Percentiles rank a stretch among this genome's conserved stretches.
phyloP scores from a whole-genome alignment of 2,329 filamentous ascomycete genomes.

The Ascomycota sp. region DNA sequence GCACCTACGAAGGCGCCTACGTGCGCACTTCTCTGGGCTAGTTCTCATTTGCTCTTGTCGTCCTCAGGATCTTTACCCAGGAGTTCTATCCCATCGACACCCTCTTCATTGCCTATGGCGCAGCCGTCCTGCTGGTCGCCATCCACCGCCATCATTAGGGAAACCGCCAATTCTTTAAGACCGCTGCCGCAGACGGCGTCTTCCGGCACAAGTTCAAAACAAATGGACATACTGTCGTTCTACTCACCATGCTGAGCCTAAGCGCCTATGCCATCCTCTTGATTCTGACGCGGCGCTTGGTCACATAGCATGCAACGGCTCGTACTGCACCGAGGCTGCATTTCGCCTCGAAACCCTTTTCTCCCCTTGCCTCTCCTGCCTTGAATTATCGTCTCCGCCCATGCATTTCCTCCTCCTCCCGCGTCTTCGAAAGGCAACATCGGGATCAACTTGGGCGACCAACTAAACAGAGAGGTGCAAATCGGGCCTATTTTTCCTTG shows the following conservation, averaged over 20 bases:
- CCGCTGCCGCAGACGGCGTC: slow-evolving; percentile 11
- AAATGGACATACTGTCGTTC: slow-evolving; percentile 39
- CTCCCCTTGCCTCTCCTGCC: too few relatives aligned
- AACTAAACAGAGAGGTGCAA: too few relatives aligned
- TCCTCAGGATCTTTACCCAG: slow-evolving; percentile 78
- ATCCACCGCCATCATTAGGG: slow-evolving; percentile 77
- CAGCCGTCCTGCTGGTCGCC: slow-evolving; percentile 63
- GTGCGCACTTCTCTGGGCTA: slow-evolving; percentile 85
- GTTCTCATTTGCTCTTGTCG: slow-evolving; percentile 85
- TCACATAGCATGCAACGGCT: slow-evolving; percentile 4
- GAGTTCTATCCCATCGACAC: slow-evolving; percentile 98
- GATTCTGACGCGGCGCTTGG: slow-evolving; percentile 30
- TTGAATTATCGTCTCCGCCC: too few relatives aligned
- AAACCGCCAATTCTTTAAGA: slow-evolving; percentile 77
- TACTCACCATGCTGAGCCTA: slow-evolving; percentile 35
- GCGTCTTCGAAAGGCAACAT: background rate
- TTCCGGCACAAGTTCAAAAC: slow-evolving; percentile 37
- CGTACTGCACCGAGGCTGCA: background rate
- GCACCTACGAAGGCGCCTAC: slow-evolving; percentile 94
- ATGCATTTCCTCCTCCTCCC: too few relatives aligned
- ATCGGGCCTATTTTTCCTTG: too few relatives aligned
- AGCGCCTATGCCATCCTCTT: slow-evolving; percentile 36
- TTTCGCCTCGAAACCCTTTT: too few relatives aligned
- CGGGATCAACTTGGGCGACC: too few relatives aligned
- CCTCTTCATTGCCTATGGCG: slow-evolving; percentile 80